Conservation (phyloP, 306 rosid genomes). For the Cercis canadensis region DNA sequence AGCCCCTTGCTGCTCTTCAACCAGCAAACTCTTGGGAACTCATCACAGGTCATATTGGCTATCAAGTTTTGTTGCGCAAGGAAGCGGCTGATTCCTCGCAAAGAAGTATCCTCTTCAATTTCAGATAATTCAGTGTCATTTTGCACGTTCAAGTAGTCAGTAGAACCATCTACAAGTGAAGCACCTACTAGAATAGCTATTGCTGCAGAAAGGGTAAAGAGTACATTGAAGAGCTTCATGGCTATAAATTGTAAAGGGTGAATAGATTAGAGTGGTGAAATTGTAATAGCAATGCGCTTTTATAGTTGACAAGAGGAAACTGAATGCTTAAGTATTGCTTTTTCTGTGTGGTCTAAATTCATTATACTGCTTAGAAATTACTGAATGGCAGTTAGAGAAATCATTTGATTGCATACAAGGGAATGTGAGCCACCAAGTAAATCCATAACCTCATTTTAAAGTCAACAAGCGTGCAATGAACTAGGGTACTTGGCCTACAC, state of each 20-base stretch:
- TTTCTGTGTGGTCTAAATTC: constrained; percentile 39
- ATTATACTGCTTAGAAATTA: constrained; percentile 31
- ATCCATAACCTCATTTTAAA: constrained; percentile 16
- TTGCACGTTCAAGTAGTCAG: background rate
- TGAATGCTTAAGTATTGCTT: constrained; percentile 30
- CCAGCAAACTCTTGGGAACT: too few relatives aligned
- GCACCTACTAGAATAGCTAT: background rate
- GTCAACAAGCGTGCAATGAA: constrained; percentile 12
- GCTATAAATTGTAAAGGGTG: background rate
- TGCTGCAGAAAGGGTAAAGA: constrained; percentile 6
- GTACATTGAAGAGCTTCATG: constrained; percentile 3
- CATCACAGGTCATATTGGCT: too few relatives aligned
- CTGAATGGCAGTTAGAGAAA: constrained; percentile 31
- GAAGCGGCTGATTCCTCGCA: too few relatives aligned
- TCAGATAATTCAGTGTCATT: too few relatives aligned
- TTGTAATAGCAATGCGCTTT: background rate
- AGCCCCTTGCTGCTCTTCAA: too few relatives aligned
- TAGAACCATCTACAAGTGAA: background rate
- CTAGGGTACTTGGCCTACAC: too few relatives aligned
- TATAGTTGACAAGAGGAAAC: constrained; percentile 21
- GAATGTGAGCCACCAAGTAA: constrained; percentile 25
- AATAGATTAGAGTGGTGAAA: background rate
- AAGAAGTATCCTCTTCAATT: too few relatives aligned
- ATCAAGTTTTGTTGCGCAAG: too few relatives aligned
- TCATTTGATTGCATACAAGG: constrained; percentile 44